Evolutionary conservation across 1,139 yeast genomes (phyloP).

Genomic region (Geotrichum bryndzae): DNA sequence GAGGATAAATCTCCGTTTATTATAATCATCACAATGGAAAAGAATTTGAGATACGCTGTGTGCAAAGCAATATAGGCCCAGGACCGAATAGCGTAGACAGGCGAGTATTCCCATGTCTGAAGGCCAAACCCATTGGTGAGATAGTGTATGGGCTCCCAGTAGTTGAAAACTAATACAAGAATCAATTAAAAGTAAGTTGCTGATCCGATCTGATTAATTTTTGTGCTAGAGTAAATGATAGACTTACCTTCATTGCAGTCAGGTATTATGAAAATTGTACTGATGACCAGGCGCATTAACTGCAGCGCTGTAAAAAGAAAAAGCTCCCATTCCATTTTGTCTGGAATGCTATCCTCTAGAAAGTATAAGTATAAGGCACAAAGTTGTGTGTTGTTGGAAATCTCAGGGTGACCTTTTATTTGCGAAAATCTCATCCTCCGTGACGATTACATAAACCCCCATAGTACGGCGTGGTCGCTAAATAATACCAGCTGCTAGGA

Average conservation of each 20-base stretch:
- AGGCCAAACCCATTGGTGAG: slow-evolving; percentile 78
- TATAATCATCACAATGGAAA: not conserved
- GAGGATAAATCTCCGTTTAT: not conserved
- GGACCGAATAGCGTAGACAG: slow-evolving; percentile 80
- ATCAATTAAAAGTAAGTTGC: not conserved
- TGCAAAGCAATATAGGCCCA: slow-evolving; percentile 55
- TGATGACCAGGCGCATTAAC: slow-evolving; percentile 43
- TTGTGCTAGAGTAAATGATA: slow-evolving; percentile 26
- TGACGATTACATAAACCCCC: not conserved
- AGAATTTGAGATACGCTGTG: slow-evolving; percentile 28
- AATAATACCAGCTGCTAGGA: not conserved
- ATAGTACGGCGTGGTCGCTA: not conserved
- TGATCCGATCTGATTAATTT: not conserved
- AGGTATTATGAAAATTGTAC: slow-evolving; percentile 58
- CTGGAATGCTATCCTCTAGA: not conserved
- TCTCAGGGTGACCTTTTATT: not conserved
- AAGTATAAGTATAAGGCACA: not conserved
- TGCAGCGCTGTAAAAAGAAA: slow-evolving; percentile 17
- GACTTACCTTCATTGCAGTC: slow-evolving; percentile 67
- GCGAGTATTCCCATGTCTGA: slow-evolving; percentile 96
- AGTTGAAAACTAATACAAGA: slow-evolving; percentile 53
- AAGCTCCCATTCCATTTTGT: not conserved
- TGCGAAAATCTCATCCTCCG: not conserved
- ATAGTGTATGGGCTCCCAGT: slow-evolving; percentile 85
- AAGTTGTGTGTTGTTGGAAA: not conserved